Base-by-base conservation (phyloP, 2,329 filamentous ascomycete species). In the Epichloe gansuensis region DNA sequence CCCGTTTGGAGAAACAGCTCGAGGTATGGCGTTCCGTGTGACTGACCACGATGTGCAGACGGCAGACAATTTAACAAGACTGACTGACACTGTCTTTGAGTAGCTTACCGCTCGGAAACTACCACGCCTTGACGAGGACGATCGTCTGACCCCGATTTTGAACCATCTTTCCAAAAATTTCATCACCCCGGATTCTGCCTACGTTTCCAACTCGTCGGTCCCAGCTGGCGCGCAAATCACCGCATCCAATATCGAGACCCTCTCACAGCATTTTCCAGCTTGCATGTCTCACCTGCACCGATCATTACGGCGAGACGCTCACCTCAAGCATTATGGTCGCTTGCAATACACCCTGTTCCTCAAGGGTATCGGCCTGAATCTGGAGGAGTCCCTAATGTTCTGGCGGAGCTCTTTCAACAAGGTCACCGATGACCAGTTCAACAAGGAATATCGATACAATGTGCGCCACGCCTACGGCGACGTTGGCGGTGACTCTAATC, bases 361-460 rank as follows among this genome's bases (percentile, higher is more conserved):
- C 53, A 98, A 98, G 69, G 93, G 93, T 42, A 89, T 97, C 54
- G 93, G 93, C 0, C 74, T 98, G 31, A 89, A 80, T 56, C 73
- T 98, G n/a, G 89, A 96, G 63, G 91, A 98, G 68, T 89, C 82
- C 60, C 77, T 98, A 25, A 60, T 89, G 12, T 98, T 98, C 73
- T 98, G 93, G 93, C 84, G 93, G 11, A 78, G 81, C 56, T 75
- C 78, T 31, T 97, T 98, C 77, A 82, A 82, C 65, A 85, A 89
- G 58, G 81, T 94, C 57, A 90, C 87, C 0, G 93, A 97, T 62
- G 91, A 97, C 62, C 84, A 84, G 38, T 98, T 97, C 77, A 94
- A 94, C 70, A 97, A 96, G 64, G 89, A 96, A 65, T 97, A 98
- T 71, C 80, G 87, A 44, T 98, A 98, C 76, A 97, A 98, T 66